These are phyloP conservation scores for Eutypa lata DNA, from an alignment of 2,329 filamentous ascomycete species.

Conservation along the genomic window DNA sequence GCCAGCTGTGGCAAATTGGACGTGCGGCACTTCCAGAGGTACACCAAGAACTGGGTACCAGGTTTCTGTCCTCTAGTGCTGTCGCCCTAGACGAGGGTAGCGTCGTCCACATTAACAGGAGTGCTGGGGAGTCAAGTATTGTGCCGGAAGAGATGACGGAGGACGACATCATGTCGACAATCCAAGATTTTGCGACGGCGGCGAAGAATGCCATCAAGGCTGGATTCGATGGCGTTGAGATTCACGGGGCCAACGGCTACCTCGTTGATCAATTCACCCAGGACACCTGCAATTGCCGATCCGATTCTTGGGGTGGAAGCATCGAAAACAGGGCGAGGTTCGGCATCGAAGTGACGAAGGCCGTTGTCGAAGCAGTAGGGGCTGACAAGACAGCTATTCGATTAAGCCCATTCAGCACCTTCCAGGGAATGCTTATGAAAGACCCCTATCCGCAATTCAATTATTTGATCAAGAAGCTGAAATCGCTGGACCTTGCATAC, in stretches of 20 bases:
- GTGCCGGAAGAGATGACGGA: constrained; percentile 63
- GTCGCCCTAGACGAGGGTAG: constrained; percentile 45
- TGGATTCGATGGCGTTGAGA: constrained; percentile 66
- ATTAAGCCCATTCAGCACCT: constrained; percentile 51
- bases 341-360: constrained; percentile 49
- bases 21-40: constrained; percentile 40
- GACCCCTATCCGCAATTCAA: constrained; percentile 57
- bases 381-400: constrained; percentile 47
- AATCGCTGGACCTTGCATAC: constrained; percentile 52
- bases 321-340: constrained; percentile 54
- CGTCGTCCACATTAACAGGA: constrained; percentile 2
- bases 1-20: constrained; percentile 64
- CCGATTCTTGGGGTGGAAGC: constrained; percentile 53
- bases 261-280: constrained; percentile 57
- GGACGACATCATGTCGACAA: constrained; percentile 62
- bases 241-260: constrained; percentile 44
- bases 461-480: constrained; percentile 47
- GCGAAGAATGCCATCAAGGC: constrained; percentile 55
- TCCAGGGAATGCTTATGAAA: constrained; percentile 56
- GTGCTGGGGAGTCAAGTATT: not conserved
- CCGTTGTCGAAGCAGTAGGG: constrained; percentile 51
- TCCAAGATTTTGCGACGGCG: constrained; percentile 56
- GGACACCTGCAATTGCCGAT: constrained; percentile 51
- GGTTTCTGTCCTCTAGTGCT: constrained; percentile 41
- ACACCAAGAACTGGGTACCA: constrained; percentile 41